Conservation (phyloP, 2,329 filamentous ascomycete genomes). For the Trichoderma polysporum region DNA sequence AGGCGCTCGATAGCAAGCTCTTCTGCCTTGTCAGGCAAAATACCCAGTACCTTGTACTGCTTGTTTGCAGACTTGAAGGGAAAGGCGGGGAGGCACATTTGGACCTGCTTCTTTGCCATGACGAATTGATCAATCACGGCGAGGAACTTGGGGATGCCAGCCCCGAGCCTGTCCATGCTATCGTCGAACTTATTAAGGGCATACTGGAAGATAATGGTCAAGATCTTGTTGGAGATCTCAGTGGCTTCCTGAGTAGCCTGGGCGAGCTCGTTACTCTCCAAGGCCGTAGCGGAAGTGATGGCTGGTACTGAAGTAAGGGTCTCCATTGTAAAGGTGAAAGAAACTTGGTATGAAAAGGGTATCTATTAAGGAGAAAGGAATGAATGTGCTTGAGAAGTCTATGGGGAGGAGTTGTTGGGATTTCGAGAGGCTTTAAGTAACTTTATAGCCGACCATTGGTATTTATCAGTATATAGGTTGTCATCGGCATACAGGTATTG, state of each 20-base stretch:
- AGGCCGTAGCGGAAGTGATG: too few relatives aligned
- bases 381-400: background rate
- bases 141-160: slow-evolving; percentile 41
- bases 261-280: background rate
- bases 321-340: background rate
- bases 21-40: slow-evolving; percentile 55
- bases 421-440: background rate
- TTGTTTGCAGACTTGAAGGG: slow-evolving; percentile 63
- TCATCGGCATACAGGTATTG: background rate
- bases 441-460: background rate
- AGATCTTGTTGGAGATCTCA: slow-evolving; percentile 30
- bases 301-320: background rate
- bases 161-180: slow-evolving; percentile 28
- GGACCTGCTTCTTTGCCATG: slow-evolving; percentile 34
- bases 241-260: slow-evolving; percentile 25
- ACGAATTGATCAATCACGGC: slow-evolving; percentile 42
- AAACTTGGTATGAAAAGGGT: background rate
- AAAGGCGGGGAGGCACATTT: slow-evolving; percentile 55
- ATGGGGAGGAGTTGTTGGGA: background rate
- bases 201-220: slow-evolving; percentile 42
- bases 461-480: background rate
- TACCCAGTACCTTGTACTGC: slow-evolving; percentile 53
- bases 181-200: slow-evolving; percentile 30
- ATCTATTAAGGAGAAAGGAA: background rate
- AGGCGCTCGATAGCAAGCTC: slow-evolving; percentile 52